Conservation (phyloP, 768 basidiomycete genomes). For the Tricholomella constricta region DNA sequence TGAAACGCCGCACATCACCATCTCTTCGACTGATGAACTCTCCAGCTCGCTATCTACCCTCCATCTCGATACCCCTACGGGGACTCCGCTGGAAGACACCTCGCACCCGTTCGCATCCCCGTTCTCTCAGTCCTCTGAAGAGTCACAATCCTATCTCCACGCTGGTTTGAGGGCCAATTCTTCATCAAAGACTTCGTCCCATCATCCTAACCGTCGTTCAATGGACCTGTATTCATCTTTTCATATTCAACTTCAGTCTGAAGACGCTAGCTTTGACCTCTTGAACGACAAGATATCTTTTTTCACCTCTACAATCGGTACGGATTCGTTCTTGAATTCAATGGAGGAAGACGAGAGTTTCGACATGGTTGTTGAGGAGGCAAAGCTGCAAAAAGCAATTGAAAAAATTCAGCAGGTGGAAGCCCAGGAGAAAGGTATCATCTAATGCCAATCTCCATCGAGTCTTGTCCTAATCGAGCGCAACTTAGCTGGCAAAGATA, state of each 20-base stretch:
- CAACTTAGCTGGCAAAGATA: not conserved
- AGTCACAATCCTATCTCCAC: constrained; percentile 26
- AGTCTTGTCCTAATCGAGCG: not conserved
- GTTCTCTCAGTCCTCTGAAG: constrained; percentile 19
- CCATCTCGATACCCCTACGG: constrained; percentile 23
- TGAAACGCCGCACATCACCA: constrained; percentile 11
- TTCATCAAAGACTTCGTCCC: constrained; percentile 20
- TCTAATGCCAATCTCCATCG: not conserved
- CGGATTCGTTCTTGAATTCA: constrained; percentile 36
- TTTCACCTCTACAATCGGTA: constrained; percentile 32
- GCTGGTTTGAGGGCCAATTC: constrained; percentile 27
- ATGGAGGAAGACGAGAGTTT: constrained; percentile 44
- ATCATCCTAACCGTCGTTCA: constrained; percentile 39
- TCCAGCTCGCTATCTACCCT: constrained; percentile 27
- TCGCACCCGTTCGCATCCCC: constrained; percentile 23
- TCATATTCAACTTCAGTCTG: constrained; percentile 44
- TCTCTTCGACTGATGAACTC: constrained; percentile 18
- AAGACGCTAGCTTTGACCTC: constrained; percentile 52
- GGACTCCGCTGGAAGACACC: constrained; percentile 24
- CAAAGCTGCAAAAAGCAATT: constrained; percentile 22
- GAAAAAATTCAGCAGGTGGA: constrained; percentile 14
- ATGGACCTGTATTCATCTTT: constrained; percentile 51
- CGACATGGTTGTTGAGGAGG: constrained; percentile 31
- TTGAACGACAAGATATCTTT: constrained; percentile 56
- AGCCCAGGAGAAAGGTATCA: constrained; percentile 2